Conservation (phyloP, 495 filamentous ascomycete species). For the Aspergillus coremiiformis region DNA sequence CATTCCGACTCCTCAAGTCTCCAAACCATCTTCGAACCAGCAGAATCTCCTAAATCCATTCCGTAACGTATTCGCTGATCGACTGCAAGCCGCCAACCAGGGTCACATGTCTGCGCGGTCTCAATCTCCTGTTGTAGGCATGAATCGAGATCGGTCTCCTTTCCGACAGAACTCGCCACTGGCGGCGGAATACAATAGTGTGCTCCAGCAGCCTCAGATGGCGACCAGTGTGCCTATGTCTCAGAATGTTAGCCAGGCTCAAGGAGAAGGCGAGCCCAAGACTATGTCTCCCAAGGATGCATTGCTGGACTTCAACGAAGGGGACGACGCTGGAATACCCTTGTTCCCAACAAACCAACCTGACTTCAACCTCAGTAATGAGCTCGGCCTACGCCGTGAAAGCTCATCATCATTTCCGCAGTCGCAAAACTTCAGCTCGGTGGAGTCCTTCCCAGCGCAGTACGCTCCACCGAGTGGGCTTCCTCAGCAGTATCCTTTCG, state of each 20-base stretch:
- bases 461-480: slow-evolving; percentile 22
- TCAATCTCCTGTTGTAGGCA: slow-evolving; percentile 43
- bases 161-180: slow-evolving; percentile 72
- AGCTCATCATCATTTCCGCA: slow-evolving; percentile 42
- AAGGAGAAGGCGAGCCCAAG: slow-evolving; percentile 44
- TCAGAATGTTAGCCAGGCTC: slow-evolving; percentile 23
- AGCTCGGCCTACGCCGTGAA: slow-evolving; percentile 34
- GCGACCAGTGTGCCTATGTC: slow-evolving; percentile 37
- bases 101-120: slow-evolving; percentile 58
- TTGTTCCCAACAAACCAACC: slow-evolving; percentile 53
- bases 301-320: slow-evolving; percentile 72
- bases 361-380: slow-evolving; percentile 37
- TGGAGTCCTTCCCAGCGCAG: slow-evolving; percentile 38
- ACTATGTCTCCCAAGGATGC: slow-evolving; percentile 98
- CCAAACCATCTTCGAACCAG: slow-evolving; percentile 30
- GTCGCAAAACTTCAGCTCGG: slow-evolving; percentile 30
- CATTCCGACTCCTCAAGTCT: slow-evolving; percentile 43
- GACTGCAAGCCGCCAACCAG: slow-evolving; percentile 70
- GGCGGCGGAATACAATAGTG: slow-evolving; percentile 30
- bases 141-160: slow-evolving; percentile 69
- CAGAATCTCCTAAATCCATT: slow-evolving; percentile 44
- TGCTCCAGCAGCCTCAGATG: slow-evolving; percentile 28
- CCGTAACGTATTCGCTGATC: slow-evolving; percentile 62
- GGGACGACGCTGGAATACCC: slow-evolving; percentile 58
- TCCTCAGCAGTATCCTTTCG: slow-evolving; percentile 23